Evolutionary conservation across 768 basidiomycete genomes (phyloP).

Genomic region (Calocybe cyanea): DNA sequence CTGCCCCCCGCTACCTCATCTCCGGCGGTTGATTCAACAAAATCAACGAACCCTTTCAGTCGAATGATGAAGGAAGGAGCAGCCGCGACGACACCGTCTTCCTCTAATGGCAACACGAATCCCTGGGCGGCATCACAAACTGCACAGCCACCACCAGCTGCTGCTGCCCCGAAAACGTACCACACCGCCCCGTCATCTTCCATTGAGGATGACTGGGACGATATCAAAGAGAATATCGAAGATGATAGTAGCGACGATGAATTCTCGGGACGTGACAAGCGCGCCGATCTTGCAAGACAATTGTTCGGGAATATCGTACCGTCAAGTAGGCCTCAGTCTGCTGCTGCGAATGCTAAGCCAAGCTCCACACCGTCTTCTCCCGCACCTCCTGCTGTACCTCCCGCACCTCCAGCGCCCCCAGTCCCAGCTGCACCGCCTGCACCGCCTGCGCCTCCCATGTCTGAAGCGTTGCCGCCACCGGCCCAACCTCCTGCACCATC

Average conservation of each 20-base stretch:
- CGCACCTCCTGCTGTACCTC: slow-evolving; percentile 25
- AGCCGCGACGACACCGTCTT: slow-evolving; percentile 26
- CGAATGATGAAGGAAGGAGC: slow-evolving; percentile 53
- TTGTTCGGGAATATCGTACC: slow-evolving; percentile 75
- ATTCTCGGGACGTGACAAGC: slow-evolving; percentile 54
- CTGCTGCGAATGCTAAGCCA: slow-evolving; percentile 35
- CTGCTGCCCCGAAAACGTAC: slow-evolving; percentile 46
- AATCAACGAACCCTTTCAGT: slow-evolving; percentile 81
- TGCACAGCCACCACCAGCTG: slow-evolving; percentile 29
- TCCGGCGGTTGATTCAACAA: slow-evolving; percentile 34
- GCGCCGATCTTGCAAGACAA: slow-evolving; percentile 71
- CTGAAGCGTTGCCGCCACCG: slow-evolving; percentile 30
- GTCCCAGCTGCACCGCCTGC: slow-evolving; percentile 31
- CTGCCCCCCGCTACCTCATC: slow-evolving; percentile 25
- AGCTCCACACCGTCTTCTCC: slow-evolving; percentile 47
- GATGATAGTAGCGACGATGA: slow-evolving; percentile 81
- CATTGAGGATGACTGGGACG: slow-evolving; percentile 80
- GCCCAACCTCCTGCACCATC: slow-evolving; percentile 23
- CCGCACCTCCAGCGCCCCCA: slow-evolving; percentile 25
- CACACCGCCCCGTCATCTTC: slow-evolving; percentile 52
- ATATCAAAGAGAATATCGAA: slow-evolving; percentile 67
- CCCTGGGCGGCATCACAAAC: slow-evolving; percentile 53
- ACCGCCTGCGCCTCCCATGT: slow-evolving; percentile 34
- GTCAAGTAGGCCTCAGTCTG: slow-evolving; percentile 50
- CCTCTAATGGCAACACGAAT: slow-evolving; percentile 52